Evolutionary conservation across 768 basidiomycete genomes (phyloP).

Genomic region (Boletus rufocinnamomeus): DNA sequence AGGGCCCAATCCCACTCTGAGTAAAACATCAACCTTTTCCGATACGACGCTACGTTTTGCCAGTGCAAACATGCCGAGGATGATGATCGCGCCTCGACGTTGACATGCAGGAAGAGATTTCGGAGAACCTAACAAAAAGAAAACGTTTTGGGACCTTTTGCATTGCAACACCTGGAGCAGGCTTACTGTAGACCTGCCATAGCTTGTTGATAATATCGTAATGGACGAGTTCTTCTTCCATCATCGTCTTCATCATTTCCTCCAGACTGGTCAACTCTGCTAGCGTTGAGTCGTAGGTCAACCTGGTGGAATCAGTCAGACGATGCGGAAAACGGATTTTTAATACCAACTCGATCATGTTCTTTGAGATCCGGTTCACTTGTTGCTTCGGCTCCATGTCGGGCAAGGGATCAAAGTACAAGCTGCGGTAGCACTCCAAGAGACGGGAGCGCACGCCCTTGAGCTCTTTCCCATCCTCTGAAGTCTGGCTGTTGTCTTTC

Average conservation of each 20-base stretch:
- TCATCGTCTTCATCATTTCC: constrained; percentile 96
- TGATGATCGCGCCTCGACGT: constrained; percentile 92
- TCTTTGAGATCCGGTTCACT: constrained; percentile 90
- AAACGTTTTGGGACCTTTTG: neutral
- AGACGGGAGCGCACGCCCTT: constrained; percentile 87
- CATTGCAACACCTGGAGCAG: neutral
- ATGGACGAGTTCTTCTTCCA: constrained; percentile 84
- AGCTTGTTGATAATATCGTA: constrained; percentile 84
- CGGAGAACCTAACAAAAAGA: constrained; percentile 57
- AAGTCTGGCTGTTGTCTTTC: constrained; percentile 86
- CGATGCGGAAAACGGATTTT: neutral
- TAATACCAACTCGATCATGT: constrained; percentile 86
- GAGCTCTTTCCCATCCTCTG: constrained; percentile 74
- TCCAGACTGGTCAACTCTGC: constrained; percentile 96
- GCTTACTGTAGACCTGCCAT: constrained; percentile 95
- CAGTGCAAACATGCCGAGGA: constrained; percentile 95
- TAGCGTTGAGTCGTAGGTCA: constrained; percentile 88
- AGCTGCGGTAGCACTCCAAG: constrained; percentile 80
- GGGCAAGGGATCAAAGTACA: constrained; percentile 86
- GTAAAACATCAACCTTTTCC: constrained; percentile 80
- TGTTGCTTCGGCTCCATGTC: constrained; percentile 81
- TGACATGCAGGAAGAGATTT: constrained; percentile 78
- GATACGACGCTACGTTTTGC: constrained; percentile 77
- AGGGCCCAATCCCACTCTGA: constrained; percentile 84
- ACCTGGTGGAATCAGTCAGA: constrained; percentile 44